Evolutionary conservation across 2,329 filamentous ascomycete genomes (phyloP).

Genomic region (Beauveria asiatica): DNA sequence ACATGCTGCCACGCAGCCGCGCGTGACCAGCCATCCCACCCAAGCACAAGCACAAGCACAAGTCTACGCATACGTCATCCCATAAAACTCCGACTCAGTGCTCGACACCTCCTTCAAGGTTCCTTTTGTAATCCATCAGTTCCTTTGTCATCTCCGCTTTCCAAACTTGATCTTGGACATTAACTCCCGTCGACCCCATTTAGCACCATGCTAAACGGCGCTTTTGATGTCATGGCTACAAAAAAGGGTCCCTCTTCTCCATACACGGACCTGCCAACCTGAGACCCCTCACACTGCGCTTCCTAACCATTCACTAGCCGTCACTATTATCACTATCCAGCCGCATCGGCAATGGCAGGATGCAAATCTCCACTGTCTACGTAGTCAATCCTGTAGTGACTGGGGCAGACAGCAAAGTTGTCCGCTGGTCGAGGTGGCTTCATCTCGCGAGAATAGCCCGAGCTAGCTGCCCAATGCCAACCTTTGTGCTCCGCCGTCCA

Average conservation of each 20-base stretch:
- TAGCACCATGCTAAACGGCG: neutral
- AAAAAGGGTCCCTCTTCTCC: neutral
- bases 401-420: too few species aligned
- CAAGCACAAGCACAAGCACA: neutral
- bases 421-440: too few species aligned
- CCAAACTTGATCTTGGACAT: neutral
- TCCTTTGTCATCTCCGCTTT: too few species aligned
- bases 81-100: neutral
- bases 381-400: neutral
- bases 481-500: too few species aligned
- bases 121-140: neutral
- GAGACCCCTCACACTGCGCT: too few species aligned
- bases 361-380: neutral
- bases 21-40: neutral
- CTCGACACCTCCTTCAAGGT: neutral
- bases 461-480: too few species aligned
- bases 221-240: neutral
- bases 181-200: neutral
- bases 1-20: neutral
- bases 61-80: neutral
- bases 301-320: neutral
- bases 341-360: neutral
- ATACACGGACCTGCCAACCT: neutral
- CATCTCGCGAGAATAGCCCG: too few species aligned
- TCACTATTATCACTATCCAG: neutral